Evolutionary conservation across 441 rosid species (phyloP), one percentile per base, ranked within the genome.

Genomic region (Flueggea neowawraea): DNA sequence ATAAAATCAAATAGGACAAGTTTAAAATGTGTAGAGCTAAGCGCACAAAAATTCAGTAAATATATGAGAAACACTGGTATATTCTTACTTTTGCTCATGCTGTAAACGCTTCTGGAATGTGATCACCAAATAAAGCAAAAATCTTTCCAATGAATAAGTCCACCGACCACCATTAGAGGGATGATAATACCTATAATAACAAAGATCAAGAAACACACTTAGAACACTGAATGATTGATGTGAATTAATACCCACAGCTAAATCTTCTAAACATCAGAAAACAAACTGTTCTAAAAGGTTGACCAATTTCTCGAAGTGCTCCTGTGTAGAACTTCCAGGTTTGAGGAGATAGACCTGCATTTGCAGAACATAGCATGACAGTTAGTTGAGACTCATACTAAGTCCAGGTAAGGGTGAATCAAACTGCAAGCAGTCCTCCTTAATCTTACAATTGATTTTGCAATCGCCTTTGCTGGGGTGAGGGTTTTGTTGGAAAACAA

Each of bases 131-230:
- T 83, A 66, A 61, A 87, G 73, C 81, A 95, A 82, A 81, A 92
- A 87, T 6, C 95, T 80, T 78, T 95, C 97, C 88, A 95, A 72
- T 67, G 98, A 87, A 79, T 90, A 92, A 66, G 99, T 95, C 99
- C 99, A 95, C 51, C 98, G 96, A 55, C 99, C 99, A 68, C 99
- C 99, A 74, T 92, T 95, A 60, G 99, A 95, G 28, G 99, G 99
- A 79, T 95, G 98, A 74, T 92, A 95, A 77, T 92, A 92, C 71
- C 99, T 95, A 83, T 59, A 65, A 56, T 55, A 74, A 50, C 4
- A 70, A 66, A 60, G 41, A 70, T 69, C 31, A 61, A 71, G 60
- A 12, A 44, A 68, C 41, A 36, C 41, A 36, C 41, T 71, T 22
- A 65, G 61, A 66, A 69, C 54, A 48, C 47, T 56, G 33, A 57